Conservation (phyloP, 345 rosid species). For the Erysimum cheiranthoides region DNA sequence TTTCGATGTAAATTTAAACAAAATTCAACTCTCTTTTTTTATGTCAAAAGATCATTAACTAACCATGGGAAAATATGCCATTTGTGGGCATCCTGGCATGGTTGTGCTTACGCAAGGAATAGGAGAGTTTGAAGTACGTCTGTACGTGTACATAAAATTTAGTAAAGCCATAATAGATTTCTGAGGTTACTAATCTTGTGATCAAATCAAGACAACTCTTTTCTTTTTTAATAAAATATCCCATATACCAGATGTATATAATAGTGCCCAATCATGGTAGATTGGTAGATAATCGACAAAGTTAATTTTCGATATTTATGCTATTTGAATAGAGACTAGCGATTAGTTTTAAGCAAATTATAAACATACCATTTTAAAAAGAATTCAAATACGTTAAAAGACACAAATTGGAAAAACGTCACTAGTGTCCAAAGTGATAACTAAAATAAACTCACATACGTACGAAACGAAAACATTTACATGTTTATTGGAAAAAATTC, state of each 20-base stretch:
- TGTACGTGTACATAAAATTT: constrained; percentile 9
- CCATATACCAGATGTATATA: not conserved
- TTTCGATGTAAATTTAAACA: not conserved
- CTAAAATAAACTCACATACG: not conserved
- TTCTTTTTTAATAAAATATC: not conserved
- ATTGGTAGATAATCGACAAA: not conserved
- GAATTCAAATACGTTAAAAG: not conserved
- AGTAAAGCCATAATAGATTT: constrained; percentile 5
- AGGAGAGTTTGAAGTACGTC: constrained; percentile 5
- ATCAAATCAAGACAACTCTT: constrained; percentile 14
- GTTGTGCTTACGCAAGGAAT: not conserved
- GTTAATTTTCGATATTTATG: not conserved
- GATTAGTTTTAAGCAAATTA: not conserved
- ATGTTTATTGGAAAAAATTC: not conserved
- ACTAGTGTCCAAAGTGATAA: not conserved
- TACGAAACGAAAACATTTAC: not conserved
- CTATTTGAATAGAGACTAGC: not conserved
- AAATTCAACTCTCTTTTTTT: not conserved
- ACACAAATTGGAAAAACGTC: not conserved
- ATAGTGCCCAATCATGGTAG: not conserved
- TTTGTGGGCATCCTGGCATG: not conserved
- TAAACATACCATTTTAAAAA: not conserved
- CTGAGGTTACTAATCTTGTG: not conserved
- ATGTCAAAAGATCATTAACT: not conserved
- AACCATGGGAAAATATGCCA: not conserved